Evolutionary conservation across 78 protist genomes (phyloP), one percentile per base, ranked within the genome.

Genomic region (Monocercomonoides exilis): DNA sequence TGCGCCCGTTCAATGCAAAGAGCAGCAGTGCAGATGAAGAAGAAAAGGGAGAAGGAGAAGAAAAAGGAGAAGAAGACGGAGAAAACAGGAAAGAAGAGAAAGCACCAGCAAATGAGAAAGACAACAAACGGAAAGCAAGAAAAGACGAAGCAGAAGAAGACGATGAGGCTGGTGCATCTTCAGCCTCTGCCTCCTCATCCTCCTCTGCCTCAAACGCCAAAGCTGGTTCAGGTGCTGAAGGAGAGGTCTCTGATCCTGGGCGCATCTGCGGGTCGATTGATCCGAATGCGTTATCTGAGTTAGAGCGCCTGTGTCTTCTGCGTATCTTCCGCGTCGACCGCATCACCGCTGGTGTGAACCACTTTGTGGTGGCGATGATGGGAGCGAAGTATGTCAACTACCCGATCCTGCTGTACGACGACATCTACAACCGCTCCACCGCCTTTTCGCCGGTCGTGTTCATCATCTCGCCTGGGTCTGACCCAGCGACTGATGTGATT

Each of bases 391-490:
- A 41, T 77, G 89, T 92, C 4, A 0, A 44, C 77, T 95, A 94
- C n/a, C 96, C 96, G 11, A 94, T 91, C n/a, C 85, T 93, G 45
- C n/a, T 34, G 32, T 92, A 85, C 87, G 36, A 54, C 42, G 43
- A 32, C 21, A 77, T 96, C 64, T 92, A 45, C 81, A 46, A 63
- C 41, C 88, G 86, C 86, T 35, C 84, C 36, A 34, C 93, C 54
- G 6, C 88, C 43, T 2, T 1, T 0, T 1, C 91, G 33, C 98
- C 98, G 11, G 90, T 96, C 45, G 91, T 96, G 11, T 96, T 94
- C 84, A 77, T 96, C 46, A 90, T 95, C 33, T 80, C 92, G 2
- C 97, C 97, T 1, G 98, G 98, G 0, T 93, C 96, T 3, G 96
- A 96, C 46, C 98, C 98, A 0, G 90, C 95, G 11, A n/a, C 85